phyloP scores from a whole-genome alignment of 2,329 filamentous ascomycete genomes.

The Nigrospora sphaerica region DNA sequence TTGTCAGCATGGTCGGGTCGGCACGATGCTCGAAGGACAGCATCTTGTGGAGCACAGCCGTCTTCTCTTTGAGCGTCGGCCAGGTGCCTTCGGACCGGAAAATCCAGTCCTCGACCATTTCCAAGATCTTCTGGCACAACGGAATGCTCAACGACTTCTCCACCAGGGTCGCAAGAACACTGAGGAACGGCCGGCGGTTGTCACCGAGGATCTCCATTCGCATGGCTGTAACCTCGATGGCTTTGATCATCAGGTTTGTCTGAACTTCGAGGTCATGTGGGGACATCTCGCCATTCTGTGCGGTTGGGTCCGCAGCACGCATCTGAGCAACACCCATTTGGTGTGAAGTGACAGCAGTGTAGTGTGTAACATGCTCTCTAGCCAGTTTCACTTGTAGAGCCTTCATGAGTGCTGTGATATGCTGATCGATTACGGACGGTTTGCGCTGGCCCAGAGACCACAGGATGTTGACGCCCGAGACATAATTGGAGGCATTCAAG shows the following conservation, averaged over 20 bases:
- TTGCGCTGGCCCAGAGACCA: slow-evolving; percentile 86
- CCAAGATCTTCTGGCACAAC: slow-evolving; percentile 86
- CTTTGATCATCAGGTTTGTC: slow-evolving; percentile 86
- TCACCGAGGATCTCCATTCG: slow-evolving; percentile 92
- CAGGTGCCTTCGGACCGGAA: slow-evolving; percentile 93
- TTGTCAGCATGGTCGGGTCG: slow-evolving; percentile 79
- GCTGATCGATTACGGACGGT: slow-evolving; percentile 80
- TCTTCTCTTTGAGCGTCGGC: slow-evolving; percentile 97
- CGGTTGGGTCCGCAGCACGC: slow-evolving; percentile 46
- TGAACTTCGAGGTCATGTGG: slow-evolving; percentile 81
- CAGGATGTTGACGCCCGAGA: slow-evolving; percentile 84
- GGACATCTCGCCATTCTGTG: slow-evolving; percentile 52
- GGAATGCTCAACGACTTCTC: slow-evolving; percentile 86
- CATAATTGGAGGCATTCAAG: slow-evolving; percentile 71
- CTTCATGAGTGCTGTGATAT: slow-evolving; percentile 86
- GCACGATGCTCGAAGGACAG: slow-evolving; percentile 81
- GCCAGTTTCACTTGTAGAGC: slow-evolving; percentile 86
- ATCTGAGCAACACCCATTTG: slow-evolving; percentile 31
- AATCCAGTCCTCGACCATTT: slow-evolving; percentile 93
- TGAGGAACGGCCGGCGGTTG: slow-evolving; percentile 86
- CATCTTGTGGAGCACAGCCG: slow-evolving; percentile 98
- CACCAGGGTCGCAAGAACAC: slow-evolving; percentile 87
- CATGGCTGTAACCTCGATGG: slow-evolving; percentile 84
- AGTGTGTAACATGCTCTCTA: slow-evolving; percentile 83
- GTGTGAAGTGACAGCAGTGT: slow-evolving; percentile 49